Percentiles rank a stretch among this genome's conserved stretches.
Evolutionary conservation across 2,329 filamentous ascomycete species (phyloP).

Genomic region (Colletotrichum zoysiae): DNA sequence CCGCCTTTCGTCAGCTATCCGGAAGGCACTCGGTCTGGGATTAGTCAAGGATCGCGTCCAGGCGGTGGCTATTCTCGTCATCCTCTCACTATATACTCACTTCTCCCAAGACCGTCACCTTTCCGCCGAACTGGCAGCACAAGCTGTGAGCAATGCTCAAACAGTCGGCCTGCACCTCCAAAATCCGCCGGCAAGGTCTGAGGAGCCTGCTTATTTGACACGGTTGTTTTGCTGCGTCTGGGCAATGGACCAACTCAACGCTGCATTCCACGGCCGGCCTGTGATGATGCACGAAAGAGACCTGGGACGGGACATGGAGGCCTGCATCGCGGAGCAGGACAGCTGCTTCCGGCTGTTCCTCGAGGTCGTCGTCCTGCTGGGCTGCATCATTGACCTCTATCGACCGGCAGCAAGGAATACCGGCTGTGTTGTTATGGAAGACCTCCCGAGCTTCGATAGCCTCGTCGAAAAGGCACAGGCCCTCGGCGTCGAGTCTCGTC

Average conservation of each 20-base stretch:
- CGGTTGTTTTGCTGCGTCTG: slow-evolving; percentile 46
- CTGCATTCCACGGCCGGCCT: slow-evolving; percentile 45
- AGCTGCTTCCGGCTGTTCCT: slow-evolving; percentile 45
- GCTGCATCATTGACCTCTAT: slow-evolving; percentile 44
- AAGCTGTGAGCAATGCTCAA: slow-evolving; percentile 45
- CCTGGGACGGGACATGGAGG: slow-evolving; percentile 43
- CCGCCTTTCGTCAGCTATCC: slow-evolving; percentile 38
- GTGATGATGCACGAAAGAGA: slow-evolving; percentile 45
- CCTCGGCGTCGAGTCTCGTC: slow-evolving; percentile 41
- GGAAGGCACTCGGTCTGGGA: slow-evolving; percentile 30
- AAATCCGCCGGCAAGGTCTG: slow-evolving; percentile 44
- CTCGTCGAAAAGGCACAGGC: slow-evolving; percentile 33
- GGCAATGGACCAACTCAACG: slow-evolving; percentile 45
- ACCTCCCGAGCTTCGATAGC: slow-evolving; percentile 24
- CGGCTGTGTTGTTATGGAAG: slow-evolving; percentile 34
- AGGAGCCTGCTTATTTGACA: slow-evolving; percentile 37
- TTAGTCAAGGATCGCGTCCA: slow-evolving; percentile 38
- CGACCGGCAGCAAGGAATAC: slow-evolving; percentile 40
- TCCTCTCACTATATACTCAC: slow-evolving; percentile 47
- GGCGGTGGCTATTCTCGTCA: slow-evolving; percentile 50
- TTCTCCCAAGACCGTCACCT: slow-evolving; percentile 41
- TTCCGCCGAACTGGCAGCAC: slow-evolving; percentile 42
- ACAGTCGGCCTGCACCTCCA: slow-evolving; percentile 45
- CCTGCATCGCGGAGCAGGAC: slow-evolving; percentile 43
- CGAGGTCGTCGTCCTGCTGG: slow-evolving; percentile 43